Percentiles rank a stretch among this genome's conserved stretches.
Conservation (phyloP, 192 early-diverging fungal species). For the Coemansia sp. region DNA sequence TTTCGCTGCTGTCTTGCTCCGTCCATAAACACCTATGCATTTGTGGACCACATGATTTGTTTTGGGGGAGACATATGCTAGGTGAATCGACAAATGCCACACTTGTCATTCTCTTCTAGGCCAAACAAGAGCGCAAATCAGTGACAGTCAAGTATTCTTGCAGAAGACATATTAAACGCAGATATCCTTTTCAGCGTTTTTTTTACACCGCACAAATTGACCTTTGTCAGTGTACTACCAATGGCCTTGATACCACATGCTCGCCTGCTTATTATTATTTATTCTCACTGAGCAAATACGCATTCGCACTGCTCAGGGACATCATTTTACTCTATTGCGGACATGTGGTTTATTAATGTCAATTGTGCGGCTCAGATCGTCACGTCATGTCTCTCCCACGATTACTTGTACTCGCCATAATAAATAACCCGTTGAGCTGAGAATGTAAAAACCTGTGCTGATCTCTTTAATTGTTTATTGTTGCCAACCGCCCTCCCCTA, state of each 20-base stretch:
- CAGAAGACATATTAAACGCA: background rate
- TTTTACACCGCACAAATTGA: background rate
- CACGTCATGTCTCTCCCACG: background rate
- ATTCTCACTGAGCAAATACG: background rate
- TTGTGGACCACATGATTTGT: slow-evolving; percentile 1
- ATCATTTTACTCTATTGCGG: background rate
- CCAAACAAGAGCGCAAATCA: background rate
- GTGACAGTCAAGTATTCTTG: background rate
- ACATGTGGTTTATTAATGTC: slow-evolving; percentile 1
- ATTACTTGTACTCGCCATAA: background rate
- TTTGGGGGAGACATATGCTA: background rate
- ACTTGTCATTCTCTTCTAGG: background rate
- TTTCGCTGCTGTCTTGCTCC: background rate
- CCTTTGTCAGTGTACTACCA: background rate
- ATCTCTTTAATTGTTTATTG: background rate
- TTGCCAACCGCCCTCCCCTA: background rate
- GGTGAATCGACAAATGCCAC: background rate
- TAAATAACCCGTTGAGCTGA: background rate
- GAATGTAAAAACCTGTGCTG: background rate
- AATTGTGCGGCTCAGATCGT: background rate
- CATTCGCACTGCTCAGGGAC: background rate
- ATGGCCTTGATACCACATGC: background rate
- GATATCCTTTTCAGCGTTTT: background rate
- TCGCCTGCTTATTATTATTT: background rate
- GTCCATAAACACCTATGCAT: background rate